Percentiles rank a stretch among this genome's conserved stretches.
phyloP scores from a whole-genome alignment of 1,284 basidiomycete species.

The Ustilago tritici region DNA sequence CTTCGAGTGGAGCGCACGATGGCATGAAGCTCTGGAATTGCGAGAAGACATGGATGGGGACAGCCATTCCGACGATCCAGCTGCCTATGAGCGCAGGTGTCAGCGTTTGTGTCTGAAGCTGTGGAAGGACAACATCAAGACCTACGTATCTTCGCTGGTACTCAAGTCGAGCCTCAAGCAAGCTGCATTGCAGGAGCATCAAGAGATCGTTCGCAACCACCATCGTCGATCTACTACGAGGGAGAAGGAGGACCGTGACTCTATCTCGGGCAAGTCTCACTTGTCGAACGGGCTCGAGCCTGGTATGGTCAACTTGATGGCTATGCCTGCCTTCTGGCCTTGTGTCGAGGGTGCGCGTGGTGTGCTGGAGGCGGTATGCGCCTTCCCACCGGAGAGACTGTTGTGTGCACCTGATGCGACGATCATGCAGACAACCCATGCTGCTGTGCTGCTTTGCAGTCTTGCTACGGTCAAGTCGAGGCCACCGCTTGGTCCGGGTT shows the following conservation, averaged over 20 bases:
- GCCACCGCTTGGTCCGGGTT: slow-evolving; percentile 44
- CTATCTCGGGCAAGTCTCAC: slow-evolving; percentile 36
- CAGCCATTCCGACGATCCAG: slow-evolving; percentile 23
- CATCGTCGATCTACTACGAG: slow-evolving; percentile 40
- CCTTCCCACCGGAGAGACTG: slow-evolving; percentile 32
- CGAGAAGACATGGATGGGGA: slow-evolving; percentile 42
- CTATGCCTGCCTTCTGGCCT: slow-evolving; percentile 53
- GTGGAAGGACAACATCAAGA: slow-evolving; percentile 54
- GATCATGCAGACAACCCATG: slow-evolving; percentile 43
- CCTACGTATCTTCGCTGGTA: slow-evolving; percentile 47
- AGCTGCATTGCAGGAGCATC: slow-evolving; percentile 46
- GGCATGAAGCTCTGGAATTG: slow-evolving; percentile 41
- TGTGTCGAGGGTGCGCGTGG: slow-evolving; percentile 48
- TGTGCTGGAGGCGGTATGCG: slow-evolving; percentile 39
- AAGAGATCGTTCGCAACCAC: slow-evolving; percentile 49
- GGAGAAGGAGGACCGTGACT: slow-evolving; percentile 43
- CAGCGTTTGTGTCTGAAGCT: slow-evolving; percentile 41
- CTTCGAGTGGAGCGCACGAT: slow-evolving; percentile 46
- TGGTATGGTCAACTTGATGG: slow-evolving; percentile 48
- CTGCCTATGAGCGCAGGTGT: slow-evolving; percentile 27
- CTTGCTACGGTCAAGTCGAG: slow-evolving; percentile 43
- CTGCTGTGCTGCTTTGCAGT: slow-evolving; percentile 49
- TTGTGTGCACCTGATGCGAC: slow-evolving; percentile 44
- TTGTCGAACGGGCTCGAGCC: slow-evolving; percentile 32
- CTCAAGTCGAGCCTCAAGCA: slow-evolving; percentile 51